phyloP scores from a whole-genome alignment of 176 grass and related monocot species.

The Musa itinerans region DNA sequence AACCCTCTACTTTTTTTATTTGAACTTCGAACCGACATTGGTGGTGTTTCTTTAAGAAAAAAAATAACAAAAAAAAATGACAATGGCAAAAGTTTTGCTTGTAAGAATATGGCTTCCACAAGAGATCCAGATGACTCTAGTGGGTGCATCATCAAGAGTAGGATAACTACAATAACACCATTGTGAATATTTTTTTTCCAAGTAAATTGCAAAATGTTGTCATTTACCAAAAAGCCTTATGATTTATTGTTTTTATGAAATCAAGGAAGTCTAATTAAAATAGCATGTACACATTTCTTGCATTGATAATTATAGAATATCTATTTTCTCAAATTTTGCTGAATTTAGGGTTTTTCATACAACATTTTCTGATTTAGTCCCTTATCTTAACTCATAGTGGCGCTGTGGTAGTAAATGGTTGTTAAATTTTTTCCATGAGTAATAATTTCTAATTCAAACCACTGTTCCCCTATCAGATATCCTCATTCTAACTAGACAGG shows the following conservation, averaged over 20 bases:
- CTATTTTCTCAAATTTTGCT: too few relatives aligned
- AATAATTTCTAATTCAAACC: neutral
- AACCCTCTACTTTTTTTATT: too few relatives aligned
- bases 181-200: too few relatives aligned
- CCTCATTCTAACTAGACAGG: too few relatives aligned
- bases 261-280: neutral
- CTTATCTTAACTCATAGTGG: neutral
- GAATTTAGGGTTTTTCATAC: neutral
- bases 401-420: neutral
- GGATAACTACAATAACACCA: neutral
- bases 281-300: neutral
- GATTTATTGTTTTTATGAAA: neutral
- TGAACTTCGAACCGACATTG: too few relatives aligned
- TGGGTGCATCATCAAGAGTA: neutral
- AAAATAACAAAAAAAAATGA: conserved; percentile 21
- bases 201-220: neutral
- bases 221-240: neutral
- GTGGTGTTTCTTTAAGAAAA: neutral
- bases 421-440: neutral
- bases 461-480: neutral
- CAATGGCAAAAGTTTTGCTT: conserved; percentile 7
- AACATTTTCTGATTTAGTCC: neutral
- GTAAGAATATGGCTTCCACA: neutral
- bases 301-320: neutral
- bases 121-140: neutral